Conservation (phyloP, 2,329 filamentous ascomycete species). For the Leptographium procerum region DNA sequence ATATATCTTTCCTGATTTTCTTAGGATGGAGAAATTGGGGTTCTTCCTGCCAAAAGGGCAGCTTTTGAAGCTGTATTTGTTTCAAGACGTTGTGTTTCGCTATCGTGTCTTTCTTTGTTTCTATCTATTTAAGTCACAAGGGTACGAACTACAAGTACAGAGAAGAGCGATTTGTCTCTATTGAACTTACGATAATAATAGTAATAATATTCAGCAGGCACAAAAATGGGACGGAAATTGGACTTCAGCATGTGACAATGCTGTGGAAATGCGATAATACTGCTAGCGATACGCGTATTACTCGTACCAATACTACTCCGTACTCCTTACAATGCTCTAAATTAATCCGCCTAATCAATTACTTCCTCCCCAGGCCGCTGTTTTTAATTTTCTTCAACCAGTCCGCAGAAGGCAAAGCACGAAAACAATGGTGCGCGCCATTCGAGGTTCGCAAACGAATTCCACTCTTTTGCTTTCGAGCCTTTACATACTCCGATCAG, state of each 20-base stretch:
- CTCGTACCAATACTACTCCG: no score
- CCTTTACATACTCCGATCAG: neutral
- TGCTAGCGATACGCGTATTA: no score
- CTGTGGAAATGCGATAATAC: neutral
- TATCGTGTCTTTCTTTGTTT: no score
- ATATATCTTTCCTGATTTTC: neutral
- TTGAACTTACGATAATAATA: no score
- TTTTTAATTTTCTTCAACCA: conserved; percentile 20
- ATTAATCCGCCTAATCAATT: neutral
- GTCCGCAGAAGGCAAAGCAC: neutral
- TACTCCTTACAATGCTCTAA: neutral
- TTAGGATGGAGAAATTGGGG: neutral
- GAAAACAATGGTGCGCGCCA: conserved; percentile 12
- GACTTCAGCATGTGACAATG: neutral
- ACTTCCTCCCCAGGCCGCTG: neutral
- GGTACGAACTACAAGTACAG: no score
- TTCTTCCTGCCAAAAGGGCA: no score
- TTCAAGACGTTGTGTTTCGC: no score
- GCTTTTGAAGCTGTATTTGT: no score
- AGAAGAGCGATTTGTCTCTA: no score
- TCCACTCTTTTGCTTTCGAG: neutral
- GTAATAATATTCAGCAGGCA: no score
- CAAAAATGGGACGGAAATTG: no score
- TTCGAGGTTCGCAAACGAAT: conserved; percentile 4
- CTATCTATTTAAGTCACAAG: no score